phyloP scores from a whole-genome alignment of 345 rosid species.

The Eucalyptus tenuipes region DNA sequence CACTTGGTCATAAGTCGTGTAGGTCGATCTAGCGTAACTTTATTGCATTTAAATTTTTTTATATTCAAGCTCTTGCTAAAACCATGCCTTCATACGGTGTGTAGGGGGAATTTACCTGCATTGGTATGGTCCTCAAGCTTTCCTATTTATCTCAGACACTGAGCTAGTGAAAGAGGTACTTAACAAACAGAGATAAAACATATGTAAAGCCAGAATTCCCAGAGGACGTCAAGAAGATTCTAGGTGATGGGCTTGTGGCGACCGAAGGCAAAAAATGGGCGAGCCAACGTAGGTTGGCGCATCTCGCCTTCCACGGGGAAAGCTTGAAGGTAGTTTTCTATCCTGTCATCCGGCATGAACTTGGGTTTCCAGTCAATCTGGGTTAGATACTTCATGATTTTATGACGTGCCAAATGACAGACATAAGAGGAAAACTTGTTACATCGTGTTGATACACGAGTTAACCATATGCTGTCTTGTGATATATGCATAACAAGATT shows the following conservation, averaged over 20 bases:
- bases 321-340: slow-evolving; percentile 12
- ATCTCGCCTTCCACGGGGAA: slow-evolving; percentile 32
- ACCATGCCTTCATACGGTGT: background rate
- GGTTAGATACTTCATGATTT: background rate
- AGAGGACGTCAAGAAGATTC: background rate
- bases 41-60: too few species aligned
- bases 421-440: background rate
- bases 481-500: too few species aligned
- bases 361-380: background rate
- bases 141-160: background rate
- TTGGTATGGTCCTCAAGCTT: background rate
- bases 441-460: too few species aligned
- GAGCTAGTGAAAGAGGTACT: background rate
- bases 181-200: slow-evolving; percentile 10
- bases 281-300: slow-evolving; percentile 24
- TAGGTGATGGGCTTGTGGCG: slow-evolving; percentile 25
- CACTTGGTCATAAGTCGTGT: too few species aligned
- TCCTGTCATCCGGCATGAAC: background rate
- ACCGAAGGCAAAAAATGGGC: slow-evolving; percentile 22
- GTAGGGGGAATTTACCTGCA: background rate
- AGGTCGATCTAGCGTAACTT: too few species aligned
- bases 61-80: too few species aligned
- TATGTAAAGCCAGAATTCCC: background rate
- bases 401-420: background rate
- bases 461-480: too few species aligned